A percentile compares a stretch with the other conserved stretches of the same genome.
Evolutionary conservation across 2,329 filamentous ascomycete species (phyloP).

Genomic region (Pseudogymnoascus sp.): DNA sequence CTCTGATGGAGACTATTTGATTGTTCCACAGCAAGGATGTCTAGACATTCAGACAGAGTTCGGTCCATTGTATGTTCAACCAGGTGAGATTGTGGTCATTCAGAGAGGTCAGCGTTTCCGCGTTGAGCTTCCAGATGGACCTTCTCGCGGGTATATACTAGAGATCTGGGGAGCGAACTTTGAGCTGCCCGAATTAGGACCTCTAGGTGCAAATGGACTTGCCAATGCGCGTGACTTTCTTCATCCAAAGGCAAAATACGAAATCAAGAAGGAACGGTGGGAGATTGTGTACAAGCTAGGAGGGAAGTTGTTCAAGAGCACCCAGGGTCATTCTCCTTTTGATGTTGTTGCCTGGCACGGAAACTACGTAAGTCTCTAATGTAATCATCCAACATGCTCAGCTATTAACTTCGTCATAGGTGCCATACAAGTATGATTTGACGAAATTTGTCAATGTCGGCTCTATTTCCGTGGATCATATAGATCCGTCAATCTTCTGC

Average conservation of each 20-base stretch:
- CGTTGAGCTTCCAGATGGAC: constrained; percentile 49
- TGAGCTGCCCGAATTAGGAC: constrained; percentile 56
- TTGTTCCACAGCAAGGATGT: constrained; percentile 54
- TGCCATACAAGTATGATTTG: constrained; percentile 50
- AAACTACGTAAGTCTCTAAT: constrained; percentile 32
- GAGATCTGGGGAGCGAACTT: constrained; percentile 60
- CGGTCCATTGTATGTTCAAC: constrained; percentile 49
- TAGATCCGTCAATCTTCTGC: constrained; percentile 59
- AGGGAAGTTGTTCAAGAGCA: constrained; percentile 54
- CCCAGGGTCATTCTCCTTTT: constrained; percentile 65
- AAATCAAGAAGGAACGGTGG: constrained; percentile 37
- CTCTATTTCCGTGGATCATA: constrained; percentile 54
- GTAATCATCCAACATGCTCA: constrained; percentile 31
- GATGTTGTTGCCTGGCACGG: constrained; percentile 74
- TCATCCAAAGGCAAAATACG: constrained; percentile 47
- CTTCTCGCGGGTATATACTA: constrained; percentile 55
- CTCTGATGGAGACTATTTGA: constrained; percentile 58
- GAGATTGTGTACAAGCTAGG: constrained; percentile 58
- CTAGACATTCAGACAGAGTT: constrained; percentile 60
- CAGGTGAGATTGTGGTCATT: constrained; percentile 58
- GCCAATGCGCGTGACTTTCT: constrained; percentile 60
- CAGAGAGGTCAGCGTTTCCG: constrained; percentile 57
- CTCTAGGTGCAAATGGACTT: constrained; percentile 56
- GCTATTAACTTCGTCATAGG: constrained; percentile 22
- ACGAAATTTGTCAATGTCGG: constrained; percentile 53